Evolutionary conservation across 179 eudicot species (phyloP), one percentile per base, ranked within the genome.

Genomic region (Beta macrorhiza): DNA sequence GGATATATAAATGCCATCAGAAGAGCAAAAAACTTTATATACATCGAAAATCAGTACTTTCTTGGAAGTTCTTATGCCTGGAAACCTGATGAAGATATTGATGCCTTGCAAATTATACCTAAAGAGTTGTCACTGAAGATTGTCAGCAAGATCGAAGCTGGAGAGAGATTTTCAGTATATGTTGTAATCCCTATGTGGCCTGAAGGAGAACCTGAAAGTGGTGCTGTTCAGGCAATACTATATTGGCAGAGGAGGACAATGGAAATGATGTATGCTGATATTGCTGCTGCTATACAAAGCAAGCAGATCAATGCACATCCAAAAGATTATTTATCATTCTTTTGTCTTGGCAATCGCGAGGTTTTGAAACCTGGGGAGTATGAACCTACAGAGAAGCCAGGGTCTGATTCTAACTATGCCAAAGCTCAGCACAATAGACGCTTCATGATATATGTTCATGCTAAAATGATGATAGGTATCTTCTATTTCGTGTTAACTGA

Each of bases 401-500:
- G 82, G 25, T 84, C 86, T 4, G 89, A 76, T 47, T 82, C 88
- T 67, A 85, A 90, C 69, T 93, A 93, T 72, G 57, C 62, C 58
- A 79, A 90, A 68, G 97, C 95, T 78, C 97, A 93, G 62, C 82
- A 80, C 51, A 56, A 89, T 14, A 84, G 97, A 11, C 90, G 97
- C 20, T 91, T 91, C 89, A 93, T 93, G 97, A 93, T 93, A 53
- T 91, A 93, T 71, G 97, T 93, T 81, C 97, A 93, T 76, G 86
- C 97, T 1, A 93, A 93, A 84, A 93, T 89, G 91, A 91, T 93
- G 97, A 93, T 93, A 56, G 97, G 97, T 92, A 80, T 45, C 79
- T 62, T 49, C 7, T 49, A 37, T 37, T 37, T 37, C 45, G 67
- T 22, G 15, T 14, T 65, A 49, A 13, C 42, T 56, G 49, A 7